These are phyloP conservation scores for Cucurbitaria berberidis DNA, from an alignment of 2,329 filamentous ascomycete genomes.

Conservation along the genomic window DNA sequence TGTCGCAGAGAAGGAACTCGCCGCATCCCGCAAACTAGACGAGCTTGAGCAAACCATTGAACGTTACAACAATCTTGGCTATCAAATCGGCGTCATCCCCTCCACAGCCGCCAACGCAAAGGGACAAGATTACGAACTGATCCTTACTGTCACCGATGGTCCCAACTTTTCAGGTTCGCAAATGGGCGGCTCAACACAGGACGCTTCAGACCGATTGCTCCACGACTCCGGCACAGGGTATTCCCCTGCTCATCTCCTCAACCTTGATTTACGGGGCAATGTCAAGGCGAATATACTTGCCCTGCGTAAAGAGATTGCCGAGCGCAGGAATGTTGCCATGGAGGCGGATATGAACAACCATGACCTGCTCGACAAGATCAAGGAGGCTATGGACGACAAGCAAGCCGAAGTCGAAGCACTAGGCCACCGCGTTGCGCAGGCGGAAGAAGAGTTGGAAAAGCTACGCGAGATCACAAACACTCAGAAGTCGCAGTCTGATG, in stretches of 20 bases:
- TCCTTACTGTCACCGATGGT: slow-evolving; percentile 77
- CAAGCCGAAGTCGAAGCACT: slow-evolving; percentile 89
- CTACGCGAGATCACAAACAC: slow-evolving; percentile 86
- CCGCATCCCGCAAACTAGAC: slow-evolving; percentile 84
- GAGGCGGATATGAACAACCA: slow-evolving; percentile 95
- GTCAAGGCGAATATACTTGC: slow-evolving; percentile 79
- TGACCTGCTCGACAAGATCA: slow-evolving; percentile 90
- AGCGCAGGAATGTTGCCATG: slow-evolving; percentile 79
- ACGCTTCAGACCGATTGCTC: slow-evolving; percentile 73
- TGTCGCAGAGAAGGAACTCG: slow-evolving; percentile 84
- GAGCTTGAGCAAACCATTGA: slow-evolving; percentile 91
- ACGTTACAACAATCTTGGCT: slow-evolving; percentile 90
- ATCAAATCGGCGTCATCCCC: slow-evolving; percentile 91
- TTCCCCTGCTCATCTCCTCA: slow-evolving; percentile 85
- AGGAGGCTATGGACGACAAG: slow-evolving; percentile 97
- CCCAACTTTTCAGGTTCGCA: slow-evolving; percentile 71
- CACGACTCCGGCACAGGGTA: slow-evolving; percentile 85
- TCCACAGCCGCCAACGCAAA: slow-evolving; percentile 83
- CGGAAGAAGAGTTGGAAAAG: slow-evolving; percentile 92
- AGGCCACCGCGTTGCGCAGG: slow-evolving; percentile 83
- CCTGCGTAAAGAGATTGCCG: slow-evolving; percentile 89
- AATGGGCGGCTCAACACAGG: slow-evolving; percentile 53
- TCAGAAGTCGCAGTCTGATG: slow-evolving; percentile 85
- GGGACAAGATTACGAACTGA: slow-evolving; percentile 82
- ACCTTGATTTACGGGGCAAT: slow-evolving; percentile 82